Base-by-base conservation (phyloP, 148 eudicot genomes). In the Spergularia marina region DNA sequence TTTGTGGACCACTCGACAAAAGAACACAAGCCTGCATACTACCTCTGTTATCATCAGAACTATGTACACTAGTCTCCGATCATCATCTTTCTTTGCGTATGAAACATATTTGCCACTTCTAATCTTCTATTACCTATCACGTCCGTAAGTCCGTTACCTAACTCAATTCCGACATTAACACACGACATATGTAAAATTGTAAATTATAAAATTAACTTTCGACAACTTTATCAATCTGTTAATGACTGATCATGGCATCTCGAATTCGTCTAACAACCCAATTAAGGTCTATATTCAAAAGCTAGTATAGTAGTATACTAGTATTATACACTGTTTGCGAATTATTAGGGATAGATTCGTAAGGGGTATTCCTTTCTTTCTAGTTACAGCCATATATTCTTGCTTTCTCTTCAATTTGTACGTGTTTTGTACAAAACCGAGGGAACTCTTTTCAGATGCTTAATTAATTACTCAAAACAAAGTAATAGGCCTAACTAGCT, bases 321-420 rank as follows among this genome's bases (percentile, higher is more conserved):
- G 36, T 30, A 30, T 30, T 30, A 2, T 30, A 30, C 2, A 30
- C 25, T 30, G 36, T 30, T 30, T 30, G 36, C 36, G 36, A 30
- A 30, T 30, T 30, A 30, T 30, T 30, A 62, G 52, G 69, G 40
- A 65, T 65, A 65, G 16, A 65, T 65, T 65, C 69, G 49, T 44
- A 44, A 8, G 49, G 49, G 49, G n/a, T 65, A 65, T 6, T 65
- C 69, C 52, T 65, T 65, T 7, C 52, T 65, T 65, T 65, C 52
- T 39, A 39, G 69, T 65, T 15, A 39, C 68, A 64, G 20, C 68
- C 68, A 64, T 64, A 64, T 25, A 4, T 65, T 41, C 69, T 65
- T 65, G 40, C 5, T 39, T 41, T 41, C 17, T 41, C 14, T 39
- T 65, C 69, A 16, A 7, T 39, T 65, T 65, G 69, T 65, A 39